Percentiles rank a stretch among this genome's conserved stretches.
Conservation (phyloP, 2,329 filamentous ascomycete genomes). For the Byssoonygena ceratinophila region DNA sequence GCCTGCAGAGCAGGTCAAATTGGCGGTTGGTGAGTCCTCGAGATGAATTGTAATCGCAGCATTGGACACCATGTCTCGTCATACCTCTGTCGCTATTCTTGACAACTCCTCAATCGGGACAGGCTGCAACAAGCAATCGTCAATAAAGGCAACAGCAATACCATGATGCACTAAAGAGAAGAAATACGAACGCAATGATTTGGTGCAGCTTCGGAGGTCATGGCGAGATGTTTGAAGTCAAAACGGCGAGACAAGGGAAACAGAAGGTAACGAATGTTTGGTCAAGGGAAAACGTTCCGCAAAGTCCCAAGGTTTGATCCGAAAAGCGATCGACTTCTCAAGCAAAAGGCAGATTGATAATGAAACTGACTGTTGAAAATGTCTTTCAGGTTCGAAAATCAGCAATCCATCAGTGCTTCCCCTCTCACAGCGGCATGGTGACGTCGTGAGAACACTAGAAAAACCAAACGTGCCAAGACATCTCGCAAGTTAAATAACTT, state of each 20-base stretch:
- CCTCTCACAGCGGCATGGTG: too few species aligned
- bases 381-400: background rate
- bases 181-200: constrained; percentile 10
- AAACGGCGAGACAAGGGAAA: background rate
- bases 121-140: constrained; percentile 44
- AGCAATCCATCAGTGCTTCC: too few species aligned
- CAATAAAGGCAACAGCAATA: background rate
- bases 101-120: constrained; percentile 65
- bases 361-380: too few species aligned
- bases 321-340: background rate
- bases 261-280: background rate
- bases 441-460: background rate
- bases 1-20: constrained; percentile 46
- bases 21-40: constrained; percentile 12
- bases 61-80: constrained; percentile 23
- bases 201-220: constrained; percentile 7
- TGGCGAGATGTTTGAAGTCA: background rate
- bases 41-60: background rate
- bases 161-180: background rate
- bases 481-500: too few species aligned
- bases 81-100: constrained; percentile 75
- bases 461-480: background rate
- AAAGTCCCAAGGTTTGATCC: background rate
- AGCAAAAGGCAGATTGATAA: too few species aligned
- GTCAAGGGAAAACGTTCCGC: background rate